phyloP scores from a whole-genome alignment of 129 eudicot species.

The Saposhnikovia divaricata region DNA sequence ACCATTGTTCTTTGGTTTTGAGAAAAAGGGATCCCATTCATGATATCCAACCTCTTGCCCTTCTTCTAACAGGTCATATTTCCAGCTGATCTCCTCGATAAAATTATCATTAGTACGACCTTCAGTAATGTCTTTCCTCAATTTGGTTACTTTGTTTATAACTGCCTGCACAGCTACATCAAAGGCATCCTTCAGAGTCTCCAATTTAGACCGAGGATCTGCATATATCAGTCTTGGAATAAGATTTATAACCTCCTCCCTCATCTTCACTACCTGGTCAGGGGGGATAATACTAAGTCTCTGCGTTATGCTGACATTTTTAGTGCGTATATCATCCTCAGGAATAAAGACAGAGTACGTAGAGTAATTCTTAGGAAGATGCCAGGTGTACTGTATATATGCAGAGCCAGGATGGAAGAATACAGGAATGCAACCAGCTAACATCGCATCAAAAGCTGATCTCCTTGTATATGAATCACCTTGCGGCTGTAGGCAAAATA shows the following conservation, averaged over 20 bases:
- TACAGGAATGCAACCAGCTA: slow-evolving; percentile 95
- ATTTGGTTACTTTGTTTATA: slow-evolving; percentile 55
- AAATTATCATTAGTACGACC: slow-evolving; percentile 43
- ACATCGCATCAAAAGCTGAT: slow-evolving; percentile 86
- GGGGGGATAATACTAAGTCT: slow-evolving; percentile 39
- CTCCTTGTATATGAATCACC: slow-evolving; percentile 88
- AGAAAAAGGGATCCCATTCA: slow-evolving; percentile 21
- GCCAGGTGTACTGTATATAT: slow-evolving; percentile 92
- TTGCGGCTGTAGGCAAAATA: slow-evolving; percentile 86
- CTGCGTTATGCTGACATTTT: slow-evolving; percentile 52
- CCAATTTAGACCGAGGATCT: slow-evolving; percentile 81
- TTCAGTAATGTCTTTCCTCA: slow-evolving; percentile 51
- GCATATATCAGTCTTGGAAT: slow-evolving; percentile 77
- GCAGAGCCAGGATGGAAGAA: slow-evolving; percentile 85
- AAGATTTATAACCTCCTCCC: slow-evolving; percentile 64
- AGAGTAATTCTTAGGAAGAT: slow-evolving; percentile 56
- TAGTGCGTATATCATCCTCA: slow-evolving; percentile 53
- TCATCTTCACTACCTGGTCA: slow-evolving; percentile 51
- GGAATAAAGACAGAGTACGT: slow-evolving; percentile 76
- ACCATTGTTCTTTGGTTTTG: slow-evolving; percentile 13
- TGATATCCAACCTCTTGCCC: slow-evolving; percentile 48
- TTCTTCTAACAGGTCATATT: slow-evolving; percentile 67
- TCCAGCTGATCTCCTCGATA: slow-evolving; percentile 85
- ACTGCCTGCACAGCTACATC: slow-evolving; percentile 75
- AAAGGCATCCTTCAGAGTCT: slow-evolving; percentile 69